Conservation (phyloP, 768 basidiomycete species). For the Leccinum longicurvipes region DNA sequence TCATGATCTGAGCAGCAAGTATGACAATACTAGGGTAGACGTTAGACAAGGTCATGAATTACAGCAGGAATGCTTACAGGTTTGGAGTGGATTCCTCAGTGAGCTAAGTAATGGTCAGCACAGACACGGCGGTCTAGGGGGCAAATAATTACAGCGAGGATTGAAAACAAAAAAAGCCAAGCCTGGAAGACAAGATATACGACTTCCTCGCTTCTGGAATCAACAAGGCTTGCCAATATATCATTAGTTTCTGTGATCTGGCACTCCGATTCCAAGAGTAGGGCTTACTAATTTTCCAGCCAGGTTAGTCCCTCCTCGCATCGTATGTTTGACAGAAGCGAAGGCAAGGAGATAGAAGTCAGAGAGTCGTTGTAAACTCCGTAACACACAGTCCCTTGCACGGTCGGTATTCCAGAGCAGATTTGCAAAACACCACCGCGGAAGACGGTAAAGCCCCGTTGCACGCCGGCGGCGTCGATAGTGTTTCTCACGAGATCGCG, state of each 20-base stretch:
- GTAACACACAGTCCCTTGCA: constrained; percentile 21
- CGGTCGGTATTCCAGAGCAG: constrained; percentile 40
- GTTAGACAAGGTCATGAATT: neutral
- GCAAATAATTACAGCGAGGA: constrained; percentile 40
- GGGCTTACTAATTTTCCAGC: constrained; percentile 43
- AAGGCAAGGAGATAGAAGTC: neutral
- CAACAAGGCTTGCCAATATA: constrained; percentile 17
- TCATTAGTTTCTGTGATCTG: neutral
- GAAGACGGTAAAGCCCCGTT: constrained; percentile 22
- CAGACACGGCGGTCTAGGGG: neutral
- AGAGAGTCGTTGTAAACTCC: constrained; percentile 13
- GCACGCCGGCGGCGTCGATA: constrained; percentile 29
- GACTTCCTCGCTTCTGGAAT: constrained; percentile 44
- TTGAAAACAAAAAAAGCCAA: constrained; percentile 46
- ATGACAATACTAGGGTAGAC: constrained; percentile 28
- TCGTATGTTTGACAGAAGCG: constrained; percentile 8
- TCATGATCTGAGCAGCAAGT: constrained; percentile 44
- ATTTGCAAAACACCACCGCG: constrained; percentile 21
- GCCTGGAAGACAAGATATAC: constrained; percentile 43
- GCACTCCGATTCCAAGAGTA: neutral
- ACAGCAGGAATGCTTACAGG: constrained; percentile 29
- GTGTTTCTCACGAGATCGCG: constrained; percentile 31
- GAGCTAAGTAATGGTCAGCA: constrained; percentile 33
- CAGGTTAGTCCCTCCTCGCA: constrained; percentile 46
- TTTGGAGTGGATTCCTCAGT: constrained; percentile 52